A percentile compares a stretch with the other conserved stretches of the same genome.
phyloP scores from a whole-genome alignment of 495 filamentous ascomycete genomes.

The Neurospora sp. region DNA sequence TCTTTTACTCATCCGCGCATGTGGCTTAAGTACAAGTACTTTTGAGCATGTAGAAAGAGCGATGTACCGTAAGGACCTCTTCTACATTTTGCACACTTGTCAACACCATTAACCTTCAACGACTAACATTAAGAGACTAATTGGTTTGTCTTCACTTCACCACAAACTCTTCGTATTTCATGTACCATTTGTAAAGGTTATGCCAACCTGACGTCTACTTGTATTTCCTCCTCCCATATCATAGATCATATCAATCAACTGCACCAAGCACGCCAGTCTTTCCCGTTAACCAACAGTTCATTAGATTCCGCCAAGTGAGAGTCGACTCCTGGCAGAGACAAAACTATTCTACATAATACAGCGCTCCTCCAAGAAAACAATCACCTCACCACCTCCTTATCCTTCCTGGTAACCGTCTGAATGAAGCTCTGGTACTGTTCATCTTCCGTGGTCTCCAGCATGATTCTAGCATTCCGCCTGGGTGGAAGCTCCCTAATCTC shows the following conservation, averaged over 20 bases:
- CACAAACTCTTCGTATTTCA: background rate
- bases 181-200: background rate
- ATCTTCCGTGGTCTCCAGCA: conserved; percentile 26
- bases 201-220: background rate
- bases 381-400: conserved; percentile 7
- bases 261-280: background rate
- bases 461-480: conserved; percentile 20
- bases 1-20: background rate
- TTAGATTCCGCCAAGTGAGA: background rate
- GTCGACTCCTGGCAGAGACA: background rate
- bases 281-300: background rate
- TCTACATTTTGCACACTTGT: background rate
- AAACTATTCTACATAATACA: background rate
- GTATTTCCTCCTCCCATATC: background rate
- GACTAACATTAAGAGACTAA: background rate
- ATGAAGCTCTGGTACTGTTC: conserved; percentile 42
- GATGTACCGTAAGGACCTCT: background rate
- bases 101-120: background rate
- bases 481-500: conserved; percentile 19
- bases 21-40: background rate
- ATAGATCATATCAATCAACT: background rate
- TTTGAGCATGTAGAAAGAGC: background rate
- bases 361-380: background rate
- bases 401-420: conserved; percentile 23
- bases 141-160: background rate